Base-by-base conservation (phyloP, 2,329 filamentous ascomycete genomes). In the Knufia fluminis region DNA sequence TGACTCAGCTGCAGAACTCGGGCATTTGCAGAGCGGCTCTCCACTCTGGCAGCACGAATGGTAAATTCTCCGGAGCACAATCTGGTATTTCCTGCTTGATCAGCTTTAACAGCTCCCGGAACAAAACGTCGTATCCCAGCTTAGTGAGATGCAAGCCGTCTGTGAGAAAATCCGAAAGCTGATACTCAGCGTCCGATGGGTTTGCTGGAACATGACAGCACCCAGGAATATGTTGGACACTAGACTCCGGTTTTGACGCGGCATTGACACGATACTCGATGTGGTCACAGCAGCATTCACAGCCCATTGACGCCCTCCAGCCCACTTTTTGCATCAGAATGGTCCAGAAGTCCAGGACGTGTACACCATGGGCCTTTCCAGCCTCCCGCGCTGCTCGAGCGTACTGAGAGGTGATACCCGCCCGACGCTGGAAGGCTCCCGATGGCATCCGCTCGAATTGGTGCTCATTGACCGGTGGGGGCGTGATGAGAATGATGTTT, bases 391-490 rank as follows among this genome's bases (percentile, higher is more conserved):
- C 78, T 6, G 85, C 86, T 53, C 77, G 70, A 1, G 79, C 80
- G 61, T 76, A 96, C 65, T 63, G 73, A 65, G 70, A 86, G 60
- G 72, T 82, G 66, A 67, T 72, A 59, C 66, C 78, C 60, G 66
- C 86, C 64, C 72, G 86, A 71, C 71, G 75, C 68, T 70, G 59
- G 71, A 75, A 49, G 52, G 69, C 66, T 1, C 60, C 67, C 16
- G 69, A 61, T 61, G 79, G 76, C 28, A 73, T 64, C 53, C 62
- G 62, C 46, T 72, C 71, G 32, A 78, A 68, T 52, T 82, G 77
- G 63, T 87, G 82, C 67, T 94, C 83, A 59, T 95, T 85, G 45
- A 94, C 67, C 0, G 89, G 89, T 1, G 90, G 86, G 22, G 91
- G 88, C 0, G 87, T 70, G 22, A 73, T 85, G 42, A 96, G 75